These are phyloP conservation scores for Pseudocercospora cruenta DNA, from an alignment of 2,329 filamentous ascomycete species.

Conservation along the genomic window DNA sequence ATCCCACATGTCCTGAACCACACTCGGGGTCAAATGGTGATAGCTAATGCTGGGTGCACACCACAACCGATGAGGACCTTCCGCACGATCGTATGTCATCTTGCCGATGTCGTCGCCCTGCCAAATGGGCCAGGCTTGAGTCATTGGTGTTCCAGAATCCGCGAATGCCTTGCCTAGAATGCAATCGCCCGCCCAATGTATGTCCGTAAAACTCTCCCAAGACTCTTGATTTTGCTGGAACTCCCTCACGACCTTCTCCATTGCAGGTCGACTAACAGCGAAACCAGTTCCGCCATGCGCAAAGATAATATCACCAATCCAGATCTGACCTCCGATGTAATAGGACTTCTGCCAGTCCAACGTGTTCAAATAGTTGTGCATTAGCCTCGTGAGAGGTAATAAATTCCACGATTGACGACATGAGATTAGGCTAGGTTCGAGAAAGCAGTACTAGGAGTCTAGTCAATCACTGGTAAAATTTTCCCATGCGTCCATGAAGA, in stretches of 20 bases:
- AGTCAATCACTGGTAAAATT: not conserved
- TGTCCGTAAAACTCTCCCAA: conserved; percentile 31
- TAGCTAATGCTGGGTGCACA: conserved; percentile 32
- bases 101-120: conserved; percentile 32
- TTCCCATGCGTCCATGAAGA: not conserved
- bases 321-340: conserved; percentile 46
- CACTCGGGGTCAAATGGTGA: conserved; percentile 30
- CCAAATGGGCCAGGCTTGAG: conserved; percentile 33
- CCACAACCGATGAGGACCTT: conserved; percentile 31
- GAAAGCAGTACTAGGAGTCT: not conserved
- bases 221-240: conserved; percentile 45
- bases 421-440: too few relatives aligned
- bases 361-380: conserved; percentile 44
- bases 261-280: conserved; percentile 44
- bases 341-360: conserved; percentile 47
- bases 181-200: conserved; percentile 37
- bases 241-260: conserved; percentile 39
- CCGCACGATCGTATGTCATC: conserved; percentile 29
- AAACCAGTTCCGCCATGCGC: conserved; percentile 48
- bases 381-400: too few relatives aligned
- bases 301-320: conserved; percentile 41
- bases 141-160: conserved; percentile 29
- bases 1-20: conserved; percentile 29
- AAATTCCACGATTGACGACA: too few relatives aligned
- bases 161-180: conserved; percentile 34